Conservation (phyloP, 2,329 filamentous ascomycete species). For the Diaporthe longicolla region DNA sequence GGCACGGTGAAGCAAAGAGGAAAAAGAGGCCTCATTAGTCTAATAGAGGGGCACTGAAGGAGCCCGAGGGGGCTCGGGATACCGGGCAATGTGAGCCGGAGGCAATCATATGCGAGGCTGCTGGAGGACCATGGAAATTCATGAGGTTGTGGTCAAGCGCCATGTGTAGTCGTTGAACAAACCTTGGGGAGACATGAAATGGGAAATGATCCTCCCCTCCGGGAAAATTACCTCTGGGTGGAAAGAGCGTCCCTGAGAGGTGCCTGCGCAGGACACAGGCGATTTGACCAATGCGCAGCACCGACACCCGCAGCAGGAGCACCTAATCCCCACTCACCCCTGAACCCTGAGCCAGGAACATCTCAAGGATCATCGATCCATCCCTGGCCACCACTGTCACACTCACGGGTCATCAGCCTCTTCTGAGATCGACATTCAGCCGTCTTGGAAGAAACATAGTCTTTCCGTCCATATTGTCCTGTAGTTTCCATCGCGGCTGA, state of each 20-base stretch:
- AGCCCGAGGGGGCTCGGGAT: conserved; percentile 6
- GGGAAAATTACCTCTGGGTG: conserved; percentile 14
- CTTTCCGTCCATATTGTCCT: background rate
- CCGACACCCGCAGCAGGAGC: background rate
- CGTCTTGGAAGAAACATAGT: conserved; percentile 19
- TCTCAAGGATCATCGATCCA: conserved; percentile 24
- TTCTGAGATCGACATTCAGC: conserved; percentile 34
- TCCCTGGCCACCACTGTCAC: conserved; percentile 18
- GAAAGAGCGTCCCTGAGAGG: background rate
- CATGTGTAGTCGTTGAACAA: background rate
- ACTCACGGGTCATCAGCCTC: conserved; percentile 21
- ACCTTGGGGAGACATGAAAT: background rate
- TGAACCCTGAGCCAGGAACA: conserved; percentile 10
- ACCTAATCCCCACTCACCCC: conserved; percentile 23
- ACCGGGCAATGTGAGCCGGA: conserved; percentile 27
- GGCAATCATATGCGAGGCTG: conserved; percentile 11
- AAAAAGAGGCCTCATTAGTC: background rate
- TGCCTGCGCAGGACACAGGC: background rate
- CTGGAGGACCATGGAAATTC: background rate
- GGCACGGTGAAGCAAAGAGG: background rate
- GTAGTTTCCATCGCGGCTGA: background rate
- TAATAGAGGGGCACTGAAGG: background rate
- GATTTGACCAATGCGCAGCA: background rate
- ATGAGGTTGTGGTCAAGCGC: background rate
- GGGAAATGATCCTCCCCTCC: conserved; percentile 11